A percentile compares a stretch with the other conserved stretches of the same genome.
Evolutionary conservation across 2,329 filamentous ascomycete species (phyloP).

Genomic region (Trichoderma oligosporum): DNA sequence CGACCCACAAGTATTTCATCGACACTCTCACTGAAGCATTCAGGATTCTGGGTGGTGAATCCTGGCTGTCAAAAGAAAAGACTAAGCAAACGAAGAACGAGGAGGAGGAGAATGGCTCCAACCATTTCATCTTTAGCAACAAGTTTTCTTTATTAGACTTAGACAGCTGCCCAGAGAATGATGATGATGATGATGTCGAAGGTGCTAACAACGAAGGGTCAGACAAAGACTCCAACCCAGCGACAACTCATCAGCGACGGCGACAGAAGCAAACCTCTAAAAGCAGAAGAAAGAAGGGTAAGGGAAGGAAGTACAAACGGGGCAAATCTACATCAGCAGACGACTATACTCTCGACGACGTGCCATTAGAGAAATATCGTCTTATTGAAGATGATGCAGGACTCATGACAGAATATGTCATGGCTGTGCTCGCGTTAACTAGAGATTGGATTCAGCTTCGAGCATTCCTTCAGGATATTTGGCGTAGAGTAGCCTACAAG

Average conservation of each 20-base stretch:
- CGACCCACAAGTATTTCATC: slow-evolving; percentile 42
- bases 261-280: not conserved
- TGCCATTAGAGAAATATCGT: slow-evolving; percentile 43
- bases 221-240: not conserved
- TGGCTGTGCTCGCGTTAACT: slow-evolving; percentile 40
- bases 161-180: slow-evolving; percentile 15
- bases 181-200: slow-evolving; percentile 18
- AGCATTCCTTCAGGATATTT: slow-evolving; percentile 38
- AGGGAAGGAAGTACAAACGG: slow-evolving; percentile 18
- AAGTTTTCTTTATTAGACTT: slow-evolving; percentile 22
- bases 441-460: slow-evolving; percentile 39
- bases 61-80: slow-evolving; percentile 23
- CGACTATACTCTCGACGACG: slow-evolving; percentile 31
- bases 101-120: slow-evolving; percentile 25
- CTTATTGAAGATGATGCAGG: slow-evolving; percentile 40
- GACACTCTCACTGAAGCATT: slow-evolving; percentile 38
- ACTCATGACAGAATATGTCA: slow-evolving; percentile 39
- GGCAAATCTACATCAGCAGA: slow-evolving; percentile 11
- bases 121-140: slow-evolving; percentile 18
- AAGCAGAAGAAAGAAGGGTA: slow-evolving; percentile 22
- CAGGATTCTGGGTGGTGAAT: slow-evolving; percentile 33
- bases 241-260: not conserved
- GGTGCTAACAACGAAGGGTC: not conserved
- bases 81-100: slow-evolving; percentile 22
- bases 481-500: slow-evolving; percentile 43